phyloP scores from a whole-genome alignment of 176 grass and related monocot species.

The Avena sativa region DNA sequence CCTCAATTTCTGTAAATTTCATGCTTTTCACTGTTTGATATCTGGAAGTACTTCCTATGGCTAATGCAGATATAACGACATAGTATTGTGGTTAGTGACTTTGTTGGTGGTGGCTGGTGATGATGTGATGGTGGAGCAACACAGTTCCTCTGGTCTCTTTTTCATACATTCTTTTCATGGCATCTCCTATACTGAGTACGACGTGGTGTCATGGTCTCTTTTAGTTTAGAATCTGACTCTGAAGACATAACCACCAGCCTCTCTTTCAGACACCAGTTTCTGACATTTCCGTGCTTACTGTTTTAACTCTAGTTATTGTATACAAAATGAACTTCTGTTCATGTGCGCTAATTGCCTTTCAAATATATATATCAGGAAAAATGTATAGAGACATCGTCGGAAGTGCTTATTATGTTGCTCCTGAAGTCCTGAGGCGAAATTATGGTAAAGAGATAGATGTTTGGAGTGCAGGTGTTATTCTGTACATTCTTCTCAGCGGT shows the following conservation, averaged over 20 bases:
- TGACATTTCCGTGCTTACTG: neutral
- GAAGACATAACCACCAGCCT: neutral
- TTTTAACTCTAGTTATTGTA: constrained; percentile 11
- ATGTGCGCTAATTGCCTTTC: constrained; percentile 30
- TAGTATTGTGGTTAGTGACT: neutral
- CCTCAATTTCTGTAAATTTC: neutral
- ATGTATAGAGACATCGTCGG: constrained; percentile 92
- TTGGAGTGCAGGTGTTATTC: constrained; percentile 95
- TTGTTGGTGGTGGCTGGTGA: constrained; percentile 24
- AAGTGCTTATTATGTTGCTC: constrained; percentile 96
- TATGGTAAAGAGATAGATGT: constrained; percentile 96
- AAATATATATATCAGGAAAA: constrained; percentile 69
- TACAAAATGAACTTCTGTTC: neutral
- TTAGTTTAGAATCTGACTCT: constrained; percentile 5
- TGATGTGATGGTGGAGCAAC: neutral
- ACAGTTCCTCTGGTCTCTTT: constrained; percentile 15
- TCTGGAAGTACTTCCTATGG: neutral
- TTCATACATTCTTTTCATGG: constrained; percentile 15
- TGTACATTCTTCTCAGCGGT: constrained; percentile 99
- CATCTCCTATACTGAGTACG: constrained; percentile 1
- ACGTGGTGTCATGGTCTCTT: neutral
- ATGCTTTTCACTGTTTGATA: neutral
- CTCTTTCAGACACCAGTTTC: neutral
- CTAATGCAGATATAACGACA: neutral
- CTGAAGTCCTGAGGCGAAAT: constrained; percentile 75